Percentiles rank a stretch among this genome's conserved stretches.
Conservation (phyloP, 2,329 filamentous ascomycete species). For the Tetracladium maxilliforme region DNA sequence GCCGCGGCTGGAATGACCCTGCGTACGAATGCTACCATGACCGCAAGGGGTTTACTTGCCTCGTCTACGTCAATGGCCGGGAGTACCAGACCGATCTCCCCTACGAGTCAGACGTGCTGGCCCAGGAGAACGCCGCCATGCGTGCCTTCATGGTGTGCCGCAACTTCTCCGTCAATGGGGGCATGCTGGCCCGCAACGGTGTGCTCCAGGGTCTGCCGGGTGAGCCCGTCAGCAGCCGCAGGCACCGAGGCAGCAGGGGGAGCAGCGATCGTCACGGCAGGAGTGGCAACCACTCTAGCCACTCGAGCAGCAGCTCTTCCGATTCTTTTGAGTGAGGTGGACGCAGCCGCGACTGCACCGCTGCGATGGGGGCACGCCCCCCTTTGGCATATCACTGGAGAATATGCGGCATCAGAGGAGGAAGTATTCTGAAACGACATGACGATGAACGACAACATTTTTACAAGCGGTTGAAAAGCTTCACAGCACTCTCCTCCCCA, state of each 20-base stretch:
- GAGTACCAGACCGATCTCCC: constrained; percentile 86
- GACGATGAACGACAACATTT: too few species aligned
- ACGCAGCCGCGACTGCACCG: too few species aligned
- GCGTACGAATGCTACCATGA: constrained; percentile 72
- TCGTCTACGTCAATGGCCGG: constrained; percentile 88
- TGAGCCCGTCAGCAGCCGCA: too few species aligned
- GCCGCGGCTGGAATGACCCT: constrained; percentile 86
- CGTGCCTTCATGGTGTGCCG: constrained; percentile 95
- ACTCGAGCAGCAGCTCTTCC: constrained; percentile 16
- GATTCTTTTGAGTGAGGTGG: too few species aligned
- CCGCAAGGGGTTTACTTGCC: constrained; percentile 67
- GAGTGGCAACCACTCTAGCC: background rate
- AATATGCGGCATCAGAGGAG: too few species aligned
- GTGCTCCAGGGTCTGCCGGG: constrained; percentile 55
- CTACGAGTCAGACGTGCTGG: constrained; percentile 69
- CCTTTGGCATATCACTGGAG: too few species aligned
- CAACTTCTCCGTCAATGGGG: constrained; percentile 93
- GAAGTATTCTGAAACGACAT: too few species aligned
- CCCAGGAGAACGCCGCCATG: constrained; percentile 88
- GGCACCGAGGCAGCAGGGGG: constrained; percentile 31
- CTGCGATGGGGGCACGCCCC: too few species aligned
- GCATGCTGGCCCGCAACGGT: constrained; percentile 63
- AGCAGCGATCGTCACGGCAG: constrained; percentile 10
- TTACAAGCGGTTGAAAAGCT: too few species aligned
- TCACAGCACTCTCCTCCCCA: too few species aligned